Percentiles rank a stretch among this genome's conserved stretches.
phyloP scores from a whole-genome alignment of 257 asterid species.

The Leptodermis oblonga region DNA sequence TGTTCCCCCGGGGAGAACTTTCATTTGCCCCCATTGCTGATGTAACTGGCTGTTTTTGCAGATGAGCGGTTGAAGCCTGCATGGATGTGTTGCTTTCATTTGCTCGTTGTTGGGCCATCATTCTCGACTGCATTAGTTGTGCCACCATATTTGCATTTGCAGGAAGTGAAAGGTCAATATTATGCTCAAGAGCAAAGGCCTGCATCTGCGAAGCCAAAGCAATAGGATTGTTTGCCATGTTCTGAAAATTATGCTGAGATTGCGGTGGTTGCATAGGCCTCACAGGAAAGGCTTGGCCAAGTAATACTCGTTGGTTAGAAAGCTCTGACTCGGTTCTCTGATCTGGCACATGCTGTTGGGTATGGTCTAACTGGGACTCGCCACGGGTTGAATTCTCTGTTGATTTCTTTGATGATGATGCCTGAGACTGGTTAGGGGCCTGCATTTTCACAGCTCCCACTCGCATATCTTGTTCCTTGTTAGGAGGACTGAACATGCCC shows the following conservation, averaged over 20 bases:
- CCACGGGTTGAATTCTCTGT: slow-evolving; percentile 47
- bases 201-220: slow-evolving; percentile 92
- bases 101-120: slow-evolving; percentile 69
- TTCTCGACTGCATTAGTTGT: slow-evolving; percentile 86
- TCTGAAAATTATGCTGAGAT: slow-evolving; percentile 61
- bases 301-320: slow-evolving; percentile 39
- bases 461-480: slow-evolving; percentile 74
- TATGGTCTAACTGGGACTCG: slow-evolving; percentile 57
- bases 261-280: slow-evolving; percentile 53
- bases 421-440: slow-evolving; percentile 59
- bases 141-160: slow-evolving; percentile 77
- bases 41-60: slow-evolving; percentile 55
- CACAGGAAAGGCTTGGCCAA: slow-evolving; percentile 55
- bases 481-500: slow-evolving; percentile 57
- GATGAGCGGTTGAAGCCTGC: slow-evolving; percentile 47
- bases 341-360: slow-evolving; percentile 48
- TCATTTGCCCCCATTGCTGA: slow-evolving; percentile 68
- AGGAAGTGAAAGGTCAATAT: slow-evolving; percentile 87
- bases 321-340: slow-evolving; percentile 55
- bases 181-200: slow-evolving; percentile 87
- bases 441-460: slow-evolving; percentile 64
- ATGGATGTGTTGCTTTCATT: slow-evolving; percentile 49
- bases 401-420: slow-evolving; percentile 67
- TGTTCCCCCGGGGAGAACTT: slow-evolving; percentile 74
- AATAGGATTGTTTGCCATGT: slow-evolving; percentile 51